These are phyloP conservation scores for Rhynchospora breviuscula DNA, from an alignment of 176 grass and related monocot genomes.

Conservation along the genomic window DNA sequence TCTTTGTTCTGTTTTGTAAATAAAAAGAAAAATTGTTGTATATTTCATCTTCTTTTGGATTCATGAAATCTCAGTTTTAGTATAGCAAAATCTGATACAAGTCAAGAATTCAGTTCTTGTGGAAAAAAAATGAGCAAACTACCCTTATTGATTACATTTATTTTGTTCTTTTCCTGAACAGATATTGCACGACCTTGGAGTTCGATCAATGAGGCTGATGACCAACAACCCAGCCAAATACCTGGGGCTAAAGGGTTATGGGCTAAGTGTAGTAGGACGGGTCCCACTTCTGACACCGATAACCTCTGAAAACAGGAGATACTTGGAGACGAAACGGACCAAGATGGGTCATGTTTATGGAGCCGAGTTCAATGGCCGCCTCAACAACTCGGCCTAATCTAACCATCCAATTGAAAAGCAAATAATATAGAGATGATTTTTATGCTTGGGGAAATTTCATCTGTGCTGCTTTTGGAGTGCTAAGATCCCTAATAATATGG, in stretches of 20 bases:
- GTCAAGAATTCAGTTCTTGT: not conserved
- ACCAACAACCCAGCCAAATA: constrained; percentile 93
- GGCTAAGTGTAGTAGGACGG: constrained; percentile 69
- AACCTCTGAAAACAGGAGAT: constrained; percentile 65
- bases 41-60: not conserved
- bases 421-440: not conserved
- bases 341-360: constrained; percentile 88
- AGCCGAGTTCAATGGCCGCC: constrained; percentile 31
- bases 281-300: constrained; percentile 82
- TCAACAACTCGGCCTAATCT: constrained; percentile 3
- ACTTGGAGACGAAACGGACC: constrained; percentile 76
- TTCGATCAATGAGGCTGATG: constrained; percentile 84
- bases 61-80: not conserved
- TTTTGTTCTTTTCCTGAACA: constrained; percentile 21
- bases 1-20: not conserved
- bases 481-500: not conserved
- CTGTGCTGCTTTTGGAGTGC: not conserved
- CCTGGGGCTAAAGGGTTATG: constrained; percentile 69
- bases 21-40: not conserved
- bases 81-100: not conserved
- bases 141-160: not conserved
- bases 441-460: not conserved
- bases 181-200: constrained; percentile 72
- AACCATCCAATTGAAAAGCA: not conserved
- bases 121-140: not conserved